Evolutionary conservation across 768 basidiomycete genomes (phyloP), one percentile per base, ranked within the genome.

Genomic region (Chiua virens): DNA sequence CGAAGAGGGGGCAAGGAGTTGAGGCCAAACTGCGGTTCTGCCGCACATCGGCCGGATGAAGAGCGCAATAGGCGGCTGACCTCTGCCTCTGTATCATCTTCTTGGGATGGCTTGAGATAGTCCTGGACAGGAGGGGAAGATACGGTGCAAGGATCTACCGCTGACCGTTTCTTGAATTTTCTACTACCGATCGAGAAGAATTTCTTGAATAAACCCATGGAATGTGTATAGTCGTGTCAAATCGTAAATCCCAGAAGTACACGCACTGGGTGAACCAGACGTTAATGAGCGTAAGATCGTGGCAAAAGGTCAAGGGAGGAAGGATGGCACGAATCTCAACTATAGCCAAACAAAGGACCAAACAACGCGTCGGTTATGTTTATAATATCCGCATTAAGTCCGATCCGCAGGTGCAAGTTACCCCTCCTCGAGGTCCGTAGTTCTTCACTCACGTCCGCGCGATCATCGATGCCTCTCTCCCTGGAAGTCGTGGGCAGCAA

Each of bases 161-260:
- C 53, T 36, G 57, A 58, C 58, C 50, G 69, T 57, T 75, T 79
- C 68, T 80, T 84, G 57, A 73, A 77, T 67, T 79, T 85, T 71
- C 79, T 85, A 70, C 77, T 80, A 44, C 85, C 76, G 27, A 89
- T 70, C 17, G 88, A 89, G 45, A 89, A 78, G 51, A 90, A 70
- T 32, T 80, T 84, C 58, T 85, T 84, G 59, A 90, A 68, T 49
- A 90, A 82, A 20, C 84, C 81, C 86, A 89, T 89, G 10, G 52
- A 45, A 51, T 8, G 50, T 44, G 30, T 37, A 52, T 59, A 36
- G 35, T 61, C 65, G 65, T 67, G 34, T 61, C 45, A n/a, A 46
- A 40, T 68, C 67, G 68, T 68, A 45, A 61, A 42, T 53, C 43
- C 44, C 50, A 58, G 46, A 47, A 50, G 56, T 49, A 50, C 46